Base-by-base conservation (phyloP, 768 basidiomycete species). In the Multifurca ochricompacta region DNA sequence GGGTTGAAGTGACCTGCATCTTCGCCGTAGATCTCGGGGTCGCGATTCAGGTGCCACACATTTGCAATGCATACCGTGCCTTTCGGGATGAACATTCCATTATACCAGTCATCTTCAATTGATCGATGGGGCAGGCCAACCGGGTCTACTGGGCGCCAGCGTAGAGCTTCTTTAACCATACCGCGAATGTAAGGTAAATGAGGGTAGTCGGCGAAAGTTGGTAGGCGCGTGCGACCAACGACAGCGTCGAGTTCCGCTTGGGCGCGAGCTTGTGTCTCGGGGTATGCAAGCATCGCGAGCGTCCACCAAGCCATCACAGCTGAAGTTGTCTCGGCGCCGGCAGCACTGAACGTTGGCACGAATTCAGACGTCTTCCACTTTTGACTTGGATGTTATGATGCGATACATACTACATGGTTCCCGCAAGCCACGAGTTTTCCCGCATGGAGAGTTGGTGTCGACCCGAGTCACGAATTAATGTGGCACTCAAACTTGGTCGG, bases 351-450 rank as follows among this genome's bases (percentile, higher is more conserved):
- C 27, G 25, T 18, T 9, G 31, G 25, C 8, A 9, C 4, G 4
- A 6, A 18, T 21, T 46, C 36, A 42, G 36, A 32, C 9, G 14
- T 3, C 11, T 39, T 9, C 18, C 14, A 30, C 40, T 11, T 37
- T 27, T 23, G 4, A 50, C 14, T 6, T 6, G n/a, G 9, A 34
- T 36, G 7, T 16, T 16, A 18, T 11, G 7, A 23, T 54, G 40
- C 9, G 32, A 54, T 23, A 60, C 56, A 10, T 59, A 62, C 60
- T 56, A 62, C 62, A 65, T 53, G 6, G 59, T 62, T 30, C 46
- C 63, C 3, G 59, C 43, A 11, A 65, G 54, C 64, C 64, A 64
- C 6, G 51, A 51, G 13, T 51, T 57, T 48, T 59, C 56, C 30
- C 40, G 36, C 39, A 37, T 48, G 5, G 57, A 58, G 18, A 58